Conservation (phyloP, 805 yeast species). For the Teunomyces lycoperdinae region DNA sequence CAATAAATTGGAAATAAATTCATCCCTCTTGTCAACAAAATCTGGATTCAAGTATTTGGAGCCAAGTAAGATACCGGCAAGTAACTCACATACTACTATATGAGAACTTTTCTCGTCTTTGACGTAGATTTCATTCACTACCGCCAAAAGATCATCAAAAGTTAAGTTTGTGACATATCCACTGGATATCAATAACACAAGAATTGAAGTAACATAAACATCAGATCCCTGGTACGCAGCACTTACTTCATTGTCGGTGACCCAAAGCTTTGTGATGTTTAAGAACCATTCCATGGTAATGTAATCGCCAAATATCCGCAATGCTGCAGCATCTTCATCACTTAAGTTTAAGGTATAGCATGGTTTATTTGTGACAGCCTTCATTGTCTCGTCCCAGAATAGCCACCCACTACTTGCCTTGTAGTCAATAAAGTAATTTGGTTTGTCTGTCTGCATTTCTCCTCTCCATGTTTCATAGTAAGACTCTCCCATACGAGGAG, state of each 20-base stretch:
- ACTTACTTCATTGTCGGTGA: slow-evolving; percentile 66
- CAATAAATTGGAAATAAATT: slow-evolving; percentile 44
- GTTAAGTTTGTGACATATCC: slow-evolving; percentile 41
- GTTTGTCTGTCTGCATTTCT: slow-evolving; percentile 52
- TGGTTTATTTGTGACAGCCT: slow-evolving; percentile 41
- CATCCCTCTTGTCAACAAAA: slow-evolving; percentile 40
- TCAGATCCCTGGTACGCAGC: slow-evolving; percentile 65
- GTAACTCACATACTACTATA: slow-evolving; percentile 68
- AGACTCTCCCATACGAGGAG: slow-evolving; percentile 26
- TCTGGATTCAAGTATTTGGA: slow-evolving; percentile 41
- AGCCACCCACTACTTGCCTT: slow-evolving; percentile 63
- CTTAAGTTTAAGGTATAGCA: slow-evolving; percentile 28
- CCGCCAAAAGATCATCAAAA: slow-evolving; percentile 50
- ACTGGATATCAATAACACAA: slow-evolving; percentile 49
- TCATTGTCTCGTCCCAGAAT: slow-evolving; percentile 64
- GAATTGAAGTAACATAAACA: slow-evolving; percentile 52
- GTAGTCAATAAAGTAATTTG: slow-evolving; percentile 56
- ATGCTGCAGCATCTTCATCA: slow-evolving; percentile 39
- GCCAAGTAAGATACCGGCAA: slow-evolving; percentile 59
- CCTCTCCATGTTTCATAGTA: slow-evolving; percentile 42
- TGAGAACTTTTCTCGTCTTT: slow-evolving; percentile 73
- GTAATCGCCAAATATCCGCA: slow-evolving; percentile 42
- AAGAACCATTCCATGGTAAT: slow-evolving; percentile 61
- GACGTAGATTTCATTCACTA: slow-evolving; percentile 51
- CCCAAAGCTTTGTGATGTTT: slow-evolving; percentile 47